Evolutionary conservation across 129 eudicot genomes (phyloP).

Genomic region (Tagetes patula): DNA sequence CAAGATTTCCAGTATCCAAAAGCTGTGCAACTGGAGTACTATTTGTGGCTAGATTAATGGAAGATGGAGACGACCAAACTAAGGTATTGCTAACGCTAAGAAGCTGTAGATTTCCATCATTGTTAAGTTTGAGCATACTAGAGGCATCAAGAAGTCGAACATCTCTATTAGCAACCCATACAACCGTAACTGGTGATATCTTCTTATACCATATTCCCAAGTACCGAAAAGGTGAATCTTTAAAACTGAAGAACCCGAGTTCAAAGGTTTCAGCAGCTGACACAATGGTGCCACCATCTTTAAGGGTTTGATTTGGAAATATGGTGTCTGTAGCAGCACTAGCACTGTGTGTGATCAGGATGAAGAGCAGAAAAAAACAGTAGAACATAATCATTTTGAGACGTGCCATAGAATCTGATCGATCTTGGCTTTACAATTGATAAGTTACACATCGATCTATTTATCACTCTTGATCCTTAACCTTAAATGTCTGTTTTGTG

Average conservation of each 20-base stretch:
- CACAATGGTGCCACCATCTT: slow-evolving; percentile 4
- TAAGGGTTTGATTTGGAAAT: slow-evolving; percentile 1
- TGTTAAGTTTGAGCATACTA: not conserved
- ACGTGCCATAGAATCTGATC: not conserved
- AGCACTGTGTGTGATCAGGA: not conserved
- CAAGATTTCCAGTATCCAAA: slow-evolving; percentile 16
- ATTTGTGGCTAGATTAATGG: not conserved
- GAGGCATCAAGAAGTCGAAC: not conserved
- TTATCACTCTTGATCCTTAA: not conserved
- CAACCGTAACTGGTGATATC: not conserved
- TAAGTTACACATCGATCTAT: not conserved
- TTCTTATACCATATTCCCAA: slow-evolving; percentile 10
- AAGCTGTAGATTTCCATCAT: not conserved
- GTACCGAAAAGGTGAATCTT: not conserved
- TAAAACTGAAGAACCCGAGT: not conserved
- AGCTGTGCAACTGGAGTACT: slow-evolving; percentile 4
- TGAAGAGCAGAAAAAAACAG: not conserved
- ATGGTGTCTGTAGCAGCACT: not conserved
- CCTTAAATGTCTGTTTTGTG: not conserved
- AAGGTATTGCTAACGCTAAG: not conserved
- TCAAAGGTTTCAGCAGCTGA: not conserved
- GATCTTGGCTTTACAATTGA: not conserved
- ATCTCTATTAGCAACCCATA: slow-evolving; percentile 14
- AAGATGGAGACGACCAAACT: not conserved
- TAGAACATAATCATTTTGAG: not conserved